phyloP scores from a whole-genome alignment of 2,329 filamentous ascomycete genomes.

The Ciborinia camelliae region DNA sequence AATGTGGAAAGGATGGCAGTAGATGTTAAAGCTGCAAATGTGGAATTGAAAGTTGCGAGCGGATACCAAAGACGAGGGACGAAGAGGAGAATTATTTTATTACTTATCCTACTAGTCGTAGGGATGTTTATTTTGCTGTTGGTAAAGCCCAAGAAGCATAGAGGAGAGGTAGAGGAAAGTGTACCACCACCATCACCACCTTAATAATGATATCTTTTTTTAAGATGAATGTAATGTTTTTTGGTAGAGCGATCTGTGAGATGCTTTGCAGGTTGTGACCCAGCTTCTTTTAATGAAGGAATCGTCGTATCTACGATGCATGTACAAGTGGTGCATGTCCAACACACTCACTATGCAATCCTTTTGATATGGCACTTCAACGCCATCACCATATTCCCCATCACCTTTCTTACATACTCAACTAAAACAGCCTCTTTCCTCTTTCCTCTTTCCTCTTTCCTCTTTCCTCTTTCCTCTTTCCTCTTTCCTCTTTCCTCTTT shows the following conservation, averaged over 20 bases:
- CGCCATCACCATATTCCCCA: not conserved
- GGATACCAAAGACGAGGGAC: conserved; percentile 85
- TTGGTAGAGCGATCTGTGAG: not conserved
- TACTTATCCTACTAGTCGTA: conserved; percentile 79
- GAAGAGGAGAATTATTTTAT: conserved; percentile 87
- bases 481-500: too few relatives aligned
- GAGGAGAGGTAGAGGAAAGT: conserved; percentile 26
- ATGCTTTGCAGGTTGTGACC: not conserved
- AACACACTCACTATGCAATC: too few relatives aligned
- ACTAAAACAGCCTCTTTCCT: not conserved
- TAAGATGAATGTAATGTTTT: not conserved
- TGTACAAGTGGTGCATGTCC: not conserved
- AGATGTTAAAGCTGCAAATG: conserved; percentile 88
- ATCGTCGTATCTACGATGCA: not conserved
- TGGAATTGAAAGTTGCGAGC: conserved; percentile 83
- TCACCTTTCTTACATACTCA: too few relatives aligned
- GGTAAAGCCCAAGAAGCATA: conserved; percentile 54
- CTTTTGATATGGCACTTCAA: not conserved
- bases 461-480: too few relatives aligned
- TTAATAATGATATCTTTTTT: conserved; percentile 11
- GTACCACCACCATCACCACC: conserved; percentile 30
- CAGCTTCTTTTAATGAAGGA: not conserved
- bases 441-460: too few relatives aligned
- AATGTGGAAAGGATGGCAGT: conserved; percentile 95
- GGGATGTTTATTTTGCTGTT: conserved; percentile 82